Evolutionary conservation across 768 basidiomycete species (phyloP).

Genomic region (Termitomyces sp.): DNA sequence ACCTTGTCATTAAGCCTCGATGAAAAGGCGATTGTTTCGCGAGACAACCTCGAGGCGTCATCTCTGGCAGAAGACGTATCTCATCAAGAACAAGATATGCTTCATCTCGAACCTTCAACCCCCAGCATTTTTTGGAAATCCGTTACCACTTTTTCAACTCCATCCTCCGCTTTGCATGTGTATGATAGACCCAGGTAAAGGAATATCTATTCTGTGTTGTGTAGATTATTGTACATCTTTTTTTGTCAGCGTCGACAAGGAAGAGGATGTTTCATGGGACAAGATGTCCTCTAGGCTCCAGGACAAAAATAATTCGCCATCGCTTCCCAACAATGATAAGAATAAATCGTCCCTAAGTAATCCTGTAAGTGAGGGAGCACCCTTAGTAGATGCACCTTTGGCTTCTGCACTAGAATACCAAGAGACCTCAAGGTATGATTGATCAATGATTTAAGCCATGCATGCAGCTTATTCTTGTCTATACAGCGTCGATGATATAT

Average conservation of each 20-base stretch:
- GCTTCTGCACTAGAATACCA: not conserved
- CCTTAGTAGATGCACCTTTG: no score
- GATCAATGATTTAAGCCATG: not conserved
- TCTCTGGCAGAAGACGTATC: not conserved
- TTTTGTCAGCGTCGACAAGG: not conserved
- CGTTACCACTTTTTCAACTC: not conserved
- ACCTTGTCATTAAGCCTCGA: not conserved
- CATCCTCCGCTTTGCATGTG: not conserved
- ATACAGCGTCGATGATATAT: not conserved
- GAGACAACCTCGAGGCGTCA: not conserved
- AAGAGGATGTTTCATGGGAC: not conserved
- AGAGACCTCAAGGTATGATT: not conserved
- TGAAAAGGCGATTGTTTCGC: not conserved
- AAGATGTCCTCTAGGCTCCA: not conserved
- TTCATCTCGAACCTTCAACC: not conserved
- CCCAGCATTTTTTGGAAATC: not conserved
- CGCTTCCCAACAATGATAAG: not conserved
- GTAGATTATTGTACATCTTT: not conserved
- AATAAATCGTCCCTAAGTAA: not conserved
- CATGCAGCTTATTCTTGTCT: not conserved
- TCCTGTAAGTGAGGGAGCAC: not conserved
- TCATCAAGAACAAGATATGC: not conserved
- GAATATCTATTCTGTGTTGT: not conserved
- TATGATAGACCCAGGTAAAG: not conserved
- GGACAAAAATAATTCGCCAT: not conserved